phyloP scores from a whole-genome alignment of 495 filamentous ascomycete genomes.

The Xylaria acuta region DNA sequence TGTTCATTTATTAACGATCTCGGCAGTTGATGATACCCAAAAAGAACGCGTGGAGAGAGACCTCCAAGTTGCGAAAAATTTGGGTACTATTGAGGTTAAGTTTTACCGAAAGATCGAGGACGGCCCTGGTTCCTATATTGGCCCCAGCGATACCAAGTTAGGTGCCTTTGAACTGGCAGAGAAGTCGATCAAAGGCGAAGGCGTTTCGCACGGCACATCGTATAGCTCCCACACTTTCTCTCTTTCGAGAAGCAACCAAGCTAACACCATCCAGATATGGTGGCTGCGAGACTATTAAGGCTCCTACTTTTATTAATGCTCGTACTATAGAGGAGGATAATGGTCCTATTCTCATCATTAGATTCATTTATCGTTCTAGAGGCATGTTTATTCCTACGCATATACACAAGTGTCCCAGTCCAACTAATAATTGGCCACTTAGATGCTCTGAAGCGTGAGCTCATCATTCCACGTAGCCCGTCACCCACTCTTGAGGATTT shows the following conservation, averaged over 20 bases:
- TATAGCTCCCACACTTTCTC: neutral
- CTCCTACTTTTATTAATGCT: neutral
- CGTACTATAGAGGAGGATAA: slow-evolving; percentile 18
- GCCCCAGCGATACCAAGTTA: neutral
- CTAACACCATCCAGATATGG: slow-evolving; percentile 23
- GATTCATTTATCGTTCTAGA: slow-evolving; percentile 43
- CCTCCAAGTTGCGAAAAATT: slow-evolving; percentile 23
- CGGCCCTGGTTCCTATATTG: neutral
- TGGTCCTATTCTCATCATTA: slow-evolving; percentile 38
- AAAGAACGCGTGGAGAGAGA: slow-evolving; percentile 38
- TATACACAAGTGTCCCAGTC: neutral
- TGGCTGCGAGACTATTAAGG: neutral
- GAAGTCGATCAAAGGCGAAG: slow-evolving; percentile 44
- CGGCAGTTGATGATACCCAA: slow-evolving; percentile 38
- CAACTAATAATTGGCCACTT: slow-evolving; percentile 13
- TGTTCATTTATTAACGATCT: slow-evolving; percentile 4
- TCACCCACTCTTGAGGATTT: slow-evolving; percentile 27
- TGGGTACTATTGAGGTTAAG: slow-evolving; percentile 39
- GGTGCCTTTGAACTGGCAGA: slow-evolving; percentile 37
- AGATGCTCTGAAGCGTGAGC: slow-evolving; percentile 40
- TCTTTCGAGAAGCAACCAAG: neutral
- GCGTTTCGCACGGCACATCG: slow-evolving; percentile 43
- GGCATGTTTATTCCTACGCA: slow-evolving; percentile 26
- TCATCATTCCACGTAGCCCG: slow-evolving; percentile 44
- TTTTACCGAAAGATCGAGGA: slow-evolving; percentile 19